Evolutionary conservation across 805 yeast genomes (phyloP).

Genomic region (Hanseniaspora pseudoguilliermondii): DNA sequence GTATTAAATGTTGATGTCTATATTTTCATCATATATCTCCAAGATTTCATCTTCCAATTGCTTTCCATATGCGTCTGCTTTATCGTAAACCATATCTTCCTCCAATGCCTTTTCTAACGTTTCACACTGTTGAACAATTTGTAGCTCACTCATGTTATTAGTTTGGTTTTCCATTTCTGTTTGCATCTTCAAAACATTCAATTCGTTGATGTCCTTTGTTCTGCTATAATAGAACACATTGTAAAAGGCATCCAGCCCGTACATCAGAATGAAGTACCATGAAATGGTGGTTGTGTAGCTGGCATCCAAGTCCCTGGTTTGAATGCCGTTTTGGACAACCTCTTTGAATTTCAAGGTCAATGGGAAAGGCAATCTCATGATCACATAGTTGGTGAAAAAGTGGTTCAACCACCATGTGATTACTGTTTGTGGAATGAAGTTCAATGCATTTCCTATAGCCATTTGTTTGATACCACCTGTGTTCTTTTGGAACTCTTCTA

Average conservation of each 20-base stretch:
- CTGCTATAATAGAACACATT: slow-evolving; percentile 49
- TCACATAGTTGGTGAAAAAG: slow-evolving; percentile 82
- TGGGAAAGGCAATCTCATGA: slow-evolving; percentile 84
- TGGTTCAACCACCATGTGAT: slow-evolving; percentile 94
- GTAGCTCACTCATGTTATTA: slow-evolving; percentile 1
- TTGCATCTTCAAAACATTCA: slow-evolving; percentile 7
- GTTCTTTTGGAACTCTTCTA: slow-evolving; percentile 11
- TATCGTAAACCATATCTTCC: slow-evolving; percentile 55
- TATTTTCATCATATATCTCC: slow-evolving; percentile 14
- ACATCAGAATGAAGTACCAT: slow-evolving; percentile 83
- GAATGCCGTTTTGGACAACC: slow-evolving; percentile 81
- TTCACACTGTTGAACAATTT: slow-evolving; percentile 31
- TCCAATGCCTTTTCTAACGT: slow-evolving; percentile 49
- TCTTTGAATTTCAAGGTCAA: slow-evolving; percentile 78
- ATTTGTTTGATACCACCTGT: slow-evolving; percentile 62
- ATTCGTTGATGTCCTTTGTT: slow-evolving; percentile 1
- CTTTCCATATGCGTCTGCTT: slow-evolving; percentile 43
- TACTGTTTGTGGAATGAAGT: slow-evolving; percentile 79
- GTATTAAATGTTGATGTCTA: neutral
- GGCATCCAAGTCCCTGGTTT: slow-evolving; percentile 73
- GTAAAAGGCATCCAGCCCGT: slow-evolving; percentile 73
- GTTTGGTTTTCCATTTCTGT: slow-evolving; percentile 9
- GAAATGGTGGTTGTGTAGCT: slow-evolving; percentile 88
- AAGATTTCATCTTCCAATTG: slow-evolving; percentile 51
- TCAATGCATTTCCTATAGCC: slow-evolving; percentile 71